A percentile compares a stretch with the other conserved stretches of the same genome.
phyloP scores from a whole-genome alignment of 805 yeast genomes.

The Kluyveromyces dobzhanskii region DNA sequence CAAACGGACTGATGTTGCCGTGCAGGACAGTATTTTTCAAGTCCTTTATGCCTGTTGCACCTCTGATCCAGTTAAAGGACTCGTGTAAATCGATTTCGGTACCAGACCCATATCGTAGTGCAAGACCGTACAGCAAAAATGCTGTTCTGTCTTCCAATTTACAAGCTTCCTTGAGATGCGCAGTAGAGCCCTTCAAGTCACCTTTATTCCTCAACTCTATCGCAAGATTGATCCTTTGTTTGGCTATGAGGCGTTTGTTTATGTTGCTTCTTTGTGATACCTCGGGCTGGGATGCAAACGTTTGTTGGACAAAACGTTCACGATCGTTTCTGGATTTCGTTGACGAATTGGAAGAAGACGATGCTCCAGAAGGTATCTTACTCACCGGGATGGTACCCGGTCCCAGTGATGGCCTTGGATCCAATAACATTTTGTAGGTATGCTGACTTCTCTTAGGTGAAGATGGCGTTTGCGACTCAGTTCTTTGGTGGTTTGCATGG shows the following conservation, averaged over 20 bases:
- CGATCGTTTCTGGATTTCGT: neutral
- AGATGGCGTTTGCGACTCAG: neutral
- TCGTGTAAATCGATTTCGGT: conserved; percentile 45
- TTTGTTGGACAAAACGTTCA: too few species aligned
- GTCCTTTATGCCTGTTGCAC: conserved; percentile 37
- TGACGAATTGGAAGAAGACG: neutral
- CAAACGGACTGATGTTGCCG: conserved; percentile 29
- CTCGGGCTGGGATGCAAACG: neutral
- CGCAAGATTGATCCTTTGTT: conserved; percentile 25
- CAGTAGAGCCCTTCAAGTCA: conserved; percentile 58
- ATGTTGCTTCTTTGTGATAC: neutral
- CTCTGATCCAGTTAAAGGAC: conserved; percentile 53
- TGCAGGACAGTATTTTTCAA: conserved; percentile 17
- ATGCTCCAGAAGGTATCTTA: neutral
- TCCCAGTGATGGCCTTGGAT: conserved; percentile 1
- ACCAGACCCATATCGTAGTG: conserved; percentile 63
- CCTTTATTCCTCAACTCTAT: conserved; percentile 46
- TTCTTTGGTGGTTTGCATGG: too few species aligned
- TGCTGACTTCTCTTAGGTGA: neutral
- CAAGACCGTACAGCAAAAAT: conserved; percentile 59
- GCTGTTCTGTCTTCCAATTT: conserved; percentile 55
- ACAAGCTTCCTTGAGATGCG: conserved; percentile 59
- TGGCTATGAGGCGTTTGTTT: neutral
- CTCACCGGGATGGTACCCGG: neutral
- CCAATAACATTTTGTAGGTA: conserved; percentile 2